Evolutionary conservation across 2,329 filamentous ascomycete species (phyloP).

Genomic region (Verticillium albo-atrum): DNA sequence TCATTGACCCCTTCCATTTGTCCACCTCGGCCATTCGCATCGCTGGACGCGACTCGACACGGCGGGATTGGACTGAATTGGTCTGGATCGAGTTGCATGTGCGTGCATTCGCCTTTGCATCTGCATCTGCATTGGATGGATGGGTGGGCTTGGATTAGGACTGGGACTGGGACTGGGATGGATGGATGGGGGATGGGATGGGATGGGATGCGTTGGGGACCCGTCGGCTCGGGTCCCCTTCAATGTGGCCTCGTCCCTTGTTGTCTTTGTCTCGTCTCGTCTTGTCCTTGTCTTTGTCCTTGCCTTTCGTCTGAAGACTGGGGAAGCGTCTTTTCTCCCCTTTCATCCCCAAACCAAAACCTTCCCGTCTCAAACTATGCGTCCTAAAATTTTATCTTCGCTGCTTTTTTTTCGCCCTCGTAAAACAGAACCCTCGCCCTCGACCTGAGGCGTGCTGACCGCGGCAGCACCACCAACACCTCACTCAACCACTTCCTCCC

Average conservation of each 20-base stretch:
- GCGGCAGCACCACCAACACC: neutral
- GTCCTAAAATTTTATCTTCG: neutral
- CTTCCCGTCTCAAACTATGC: neutral
- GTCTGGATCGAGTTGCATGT: neutral
- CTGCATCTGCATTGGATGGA: neutral
- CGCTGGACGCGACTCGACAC: no score
- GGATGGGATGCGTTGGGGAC: neutral
- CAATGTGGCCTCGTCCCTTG: neutral
- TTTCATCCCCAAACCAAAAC: neutral
- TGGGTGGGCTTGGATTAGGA: constrained; percentile 2
- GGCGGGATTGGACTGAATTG: no score
- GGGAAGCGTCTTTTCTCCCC: neutral
- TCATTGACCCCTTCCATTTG: neutral
- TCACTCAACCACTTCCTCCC: no score
- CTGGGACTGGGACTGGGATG: neutral
- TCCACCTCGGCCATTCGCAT: neutral
- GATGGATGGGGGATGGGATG: neutral
- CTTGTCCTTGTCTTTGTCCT: neutral
- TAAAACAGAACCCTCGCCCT: neutral
- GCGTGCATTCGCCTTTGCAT: neutral
- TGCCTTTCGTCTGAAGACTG: neutral
- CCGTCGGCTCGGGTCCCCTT: neutral
- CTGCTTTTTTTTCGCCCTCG: neutral
- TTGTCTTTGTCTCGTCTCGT: neutral
- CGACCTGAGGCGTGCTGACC: neutral